Conservation (phyloP, 768 basidiomycete genomes). For the Lactarius sp. region DNA sequence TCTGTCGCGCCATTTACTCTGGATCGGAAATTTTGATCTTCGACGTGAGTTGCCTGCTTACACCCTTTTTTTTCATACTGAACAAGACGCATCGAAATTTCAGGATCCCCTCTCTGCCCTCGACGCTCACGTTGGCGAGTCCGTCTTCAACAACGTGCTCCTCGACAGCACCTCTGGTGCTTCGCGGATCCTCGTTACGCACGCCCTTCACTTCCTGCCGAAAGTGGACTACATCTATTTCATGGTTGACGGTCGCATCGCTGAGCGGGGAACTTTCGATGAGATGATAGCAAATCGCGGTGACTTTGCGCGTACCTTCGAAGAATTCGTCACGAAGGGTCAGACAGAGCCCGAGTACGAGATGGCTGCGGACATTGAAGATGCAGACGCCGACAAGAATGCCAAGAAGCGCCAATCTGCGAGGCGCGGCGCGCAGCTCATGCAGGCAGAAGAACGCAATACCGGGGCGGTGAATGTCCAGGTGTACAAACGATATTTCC, state of each 20-base stretch:
- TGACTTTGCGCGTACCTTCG: conserved; percentile 46
- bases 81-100: not conserved
- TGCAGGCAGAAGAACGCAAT: conserved; percentile 83
- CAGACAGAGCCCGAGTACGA: conserved; percentile 45
- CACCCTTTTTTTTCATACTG: not conserved
- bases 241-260: conserved; percentile 69
- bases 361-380: conserved; percentile 37
- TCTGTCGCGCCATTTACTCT: conserved; percentile 84
- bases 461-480: conserved; percentile 58
- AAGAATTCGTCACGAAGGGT: conserved; percentile 62
- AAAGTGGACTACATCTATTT: conserved; percentile 83
- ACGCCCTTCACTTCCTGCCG: conserved; percentile 86
- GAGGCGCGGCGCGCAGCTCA: conserved; percentile 48
- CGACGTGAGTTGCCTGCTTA: conserved; percentile 41
- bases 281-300: conserved; percentile 62
- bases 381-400: conserved; percentile 34
- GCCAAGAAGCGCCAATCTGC: conserved; percentile 36
- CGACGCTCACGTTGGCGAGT: conserved; percentile 88
- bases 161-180: conserved; percentile 56
- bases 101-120: conserved; percentile 85
- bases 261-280: conserved; percentile 73
- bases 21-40: conserved; percentile 84
- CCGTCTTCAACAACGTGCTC: conserved; percentile 81
- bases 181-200: conserved; percentile 87
- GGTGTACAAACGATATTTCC: conserved; percentile 59